Conservation (phyloP, 345 rosid genomes). For the Cardamine occulta region DNA sequence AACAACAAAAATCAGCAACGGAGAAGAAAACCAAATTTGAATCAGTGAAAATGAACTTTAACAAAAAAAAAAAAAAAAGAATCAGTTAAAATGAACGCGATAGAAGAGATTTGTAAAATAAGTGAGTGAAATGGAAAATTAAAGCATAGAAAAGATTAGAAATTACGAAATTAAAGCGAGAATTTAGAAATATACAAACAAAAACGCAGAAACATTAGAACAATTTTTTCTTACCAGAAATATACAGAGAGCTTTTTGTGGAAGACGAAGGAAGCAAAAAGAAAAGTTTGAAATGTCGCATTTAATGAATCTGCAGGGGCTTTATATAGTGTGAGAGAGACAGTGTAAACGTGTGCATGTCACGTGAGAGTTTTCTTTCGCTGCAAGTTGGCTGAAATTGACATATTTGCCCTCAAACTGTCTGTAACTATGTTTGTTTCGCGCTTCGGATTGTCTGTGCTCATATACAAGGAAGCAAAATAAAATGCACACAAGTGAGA, state of each 20-base stretch:
- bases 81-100: not conserved
- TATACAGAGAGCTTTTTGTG: not conserved
- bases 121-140: not conserved
- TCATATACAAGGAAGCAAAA: not conserved
- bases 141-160: not conserved
- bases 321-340: not conserved
- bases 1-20: not conserved
- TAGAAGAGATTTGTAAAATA: not conserved
- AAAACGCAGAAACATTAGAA: not conserved
- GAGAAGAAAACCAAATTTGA: constrained; percentile 2
- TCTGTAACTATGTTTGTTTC: constrained; percentile 10
- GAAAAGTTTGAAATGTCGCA: constrained; percentile 27
- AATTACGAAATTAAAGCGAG: not conserved
- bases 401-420: constrained; percentile 40
- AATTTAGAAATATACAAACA: not conserved
- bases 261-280: not conserved
- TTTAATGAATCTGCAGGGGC: constrained; percentile 1
- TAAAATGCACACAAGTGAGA: not conserved
- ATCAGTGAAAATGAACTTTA: not conserved
- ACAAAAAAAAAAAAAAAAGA: no score
- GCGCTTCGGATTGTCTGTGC: not conserved
- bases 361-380: constrained; percentile 31
- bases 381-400: constrained; percentile 1
- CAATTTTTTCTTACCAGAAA: not conserved
- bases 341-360: constrained; percentile 17